These are phyloP conservation scores for Hymenoscyphus repandus DNA, from an alignment of 2,329 filamentous ascomycete genomes.

Conservation along the genomic window DNA sequence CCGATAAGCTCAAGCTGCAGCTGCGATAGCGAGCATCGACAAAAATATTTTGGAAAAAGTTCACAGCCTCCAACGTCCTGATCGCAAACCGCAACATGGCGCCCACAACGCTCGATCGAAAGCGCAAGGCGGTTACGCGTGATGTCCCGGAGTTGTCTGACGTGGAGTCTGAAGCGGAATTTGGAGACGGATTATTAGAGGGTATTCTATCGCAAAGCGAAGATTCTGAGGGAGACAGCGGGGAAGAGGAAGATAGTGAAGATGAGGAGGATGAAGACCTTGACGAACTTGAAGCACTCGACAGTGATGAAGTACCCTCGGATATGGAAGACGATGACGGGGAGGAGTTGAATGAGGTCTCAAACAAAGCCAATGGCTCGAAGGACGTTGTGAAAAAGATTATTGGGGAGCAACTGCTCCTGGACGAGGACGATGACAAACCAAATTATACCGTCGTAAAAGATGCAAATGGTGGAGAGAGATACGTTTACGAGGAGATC, in stretches of 20 bases:
- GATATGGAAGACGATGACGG: slow-evolving; percentile 28
- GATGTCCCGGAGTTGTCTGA: slow-evolving; percentile 45
- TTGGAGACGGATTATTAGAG: slow-evolving; percentile 48
- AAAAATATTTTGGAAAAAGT: slow-evolving; percentile 15
- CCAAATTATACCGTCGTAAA: slow-evolving; percentile 54
- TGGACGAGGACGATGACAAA: slow-evolving; percentile 35
- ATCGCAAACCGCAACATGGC: slow-evolving; percentile 24
- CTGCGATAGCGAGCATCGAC: slow-evolving; percentile 10
- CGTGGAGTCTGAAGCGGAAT: slow-evolving; percentile 55
- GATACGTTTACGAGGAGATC: slow-evolving; percentile 91
- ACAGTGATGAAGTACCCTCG: slow-evolving; percentile 46
- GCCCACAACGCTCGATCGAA: slow-evolving; percentile 32
- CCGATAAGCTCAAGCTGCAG: slow-evolving; percentile 3
- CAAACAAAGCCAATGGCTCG: slow-evolving; percentile 35
- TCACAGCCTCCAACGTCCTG: slow-evolving; percentile 8
- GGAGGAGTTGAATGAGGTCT: slow-evolving; percentile 36
- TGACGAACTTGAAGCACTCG: slow-evolving; percentile 37
- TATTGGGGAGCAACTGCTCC: slow-evolving; percentile 25
- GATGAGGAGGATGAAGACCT: slow-evolving; percentile 38
- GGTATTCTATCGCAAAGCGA: slow-evolving; percentile 53
- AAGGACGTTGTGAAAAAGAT: slow-evolving; percentile 30
- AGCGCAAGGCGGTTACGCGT: slow-evolving; percentile 59
- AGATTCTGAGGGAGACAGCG: slow-evolving; percentile 49
- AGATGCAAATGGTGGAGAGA: slow-evolving; percentile 84
- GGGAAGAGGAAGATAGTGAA: slow-evolving; percentile 40